Evolutionary conservation across 2,329 filamentous ascomycete genomes (phyloP).

Genomic region (Alternaria conjuncta): DNA sequence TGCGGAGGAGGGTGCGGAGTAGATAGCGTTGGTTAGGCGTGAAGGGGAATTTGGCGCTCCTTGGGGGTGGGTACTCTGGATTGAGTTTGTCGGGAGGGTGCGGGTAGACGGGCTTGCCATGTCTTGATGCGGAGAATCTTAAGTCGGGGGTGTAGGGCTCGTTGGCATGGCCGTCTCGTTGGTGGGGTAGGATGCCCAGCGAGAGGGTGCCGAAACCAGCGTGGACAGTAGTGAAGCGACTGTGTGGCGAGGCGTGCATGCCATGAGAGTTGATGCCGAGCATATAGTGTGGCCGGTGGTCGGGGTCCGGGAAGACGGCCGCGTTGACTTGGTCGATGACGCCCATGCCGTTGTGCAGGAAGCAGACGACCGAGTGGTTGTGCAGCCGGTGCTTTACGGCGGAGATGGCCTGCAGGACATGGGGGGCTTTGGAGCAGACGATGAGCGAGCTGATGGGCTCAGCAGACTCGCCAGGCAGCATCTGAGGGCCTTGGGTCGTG

Average conservation of each 20-base stretch:
- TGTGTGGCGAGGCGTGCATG: constrained; percentile 52
- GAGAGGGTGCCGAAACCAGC: constrained; percentile 65
- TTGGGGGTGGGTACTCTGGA: constrained; percentile 19
- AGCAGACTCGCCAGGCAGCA: constrained; percentile 35
- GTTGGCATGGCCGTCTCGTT: constrained; percentile 32
- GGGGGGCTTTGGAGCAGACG: constrained; percentile 75
- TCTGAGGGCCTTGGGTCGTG: constrained; percentile 4
- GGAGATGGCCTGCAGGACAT: constrained; percentile 70
- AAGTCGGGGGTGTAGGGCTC: constrained; percentile 33
- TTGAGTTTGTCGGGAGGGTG: constrained; percentile 21
- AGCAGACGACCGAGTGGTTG: constrained; percentile 72
- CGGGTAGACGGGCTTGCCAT: constrained; percentile 6
- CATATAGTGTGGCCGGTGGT: constrained; percentile 75
- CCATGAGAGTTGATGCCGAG: constrained; percentile 71
- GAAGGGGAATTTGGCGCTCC: constrained; percentile 36
- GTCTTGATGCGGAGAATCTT: constrained; percentile 18
- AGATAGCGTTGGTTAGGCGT: constrained; percentile 64
- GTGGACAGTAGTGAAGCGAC: constrained; percentile 62
- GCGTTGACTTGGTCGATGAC: constrained; percentile 78
- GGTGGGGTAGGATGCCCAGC: constrained; percentile 59
- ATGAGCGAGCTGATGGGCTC: constrained; percentile 75
- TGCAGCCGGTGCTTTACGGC: constrained; percentile 71
- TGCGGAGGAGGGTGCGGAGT: constrained; percentile 67
- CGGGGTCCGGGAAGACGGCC: constrained; percentile 70
- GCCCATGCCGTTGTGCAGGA: constrained; percentile 84